Evolutionary conservation across 2,329 filamentous ascomycete genomes (phyloP).

Genomic region (Tetracladium maxilliforme): DNA sequence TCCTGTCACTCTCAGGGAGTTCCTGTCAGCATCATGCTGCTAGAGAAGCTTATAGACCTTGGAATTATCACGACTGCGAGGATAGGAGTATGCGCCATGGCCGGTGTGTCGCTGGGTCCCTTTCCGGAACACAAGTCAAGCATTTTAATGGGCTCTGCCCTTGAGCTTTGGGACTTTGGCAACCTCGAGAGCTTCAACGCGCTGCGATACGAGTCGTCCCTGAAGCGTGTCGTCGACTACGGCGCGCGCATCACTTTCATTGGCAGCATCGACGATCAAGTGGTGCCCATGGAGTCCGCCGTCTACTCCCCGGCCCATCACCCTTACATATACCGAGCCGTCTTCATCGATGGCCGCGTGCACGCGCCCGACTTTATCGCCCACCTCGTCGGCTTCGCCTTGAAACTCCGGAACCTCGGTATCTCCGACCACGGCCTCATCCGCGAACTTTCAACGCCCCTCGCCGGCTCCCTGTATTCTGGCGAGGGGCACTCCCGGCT

Average conservation of each 20-base stretch:
- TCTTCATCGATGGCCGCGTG: conserved; percentile 85
- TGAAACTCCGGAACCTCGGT: conserved; percentile 88
- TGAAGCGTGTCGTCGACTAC: conserved; percentile 61
- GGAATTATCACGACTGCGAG: conserved; percentile 65
- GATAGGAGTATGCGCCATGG: conserved; percentile 79
- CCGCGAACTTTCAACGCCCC: conserved; percentile 71
- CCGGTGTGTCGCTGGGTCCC: conserved; percentile 84
- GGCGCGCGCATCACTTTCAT: conserved; percentile 77
- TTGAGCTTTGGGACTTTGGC: conserved; percentile 88
- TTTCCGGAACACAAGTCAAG: conserved; percentile 86
- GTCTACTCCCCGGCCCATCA: conserved; percentile 76
- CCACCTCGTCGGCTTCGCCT: conserved; percentile 79
- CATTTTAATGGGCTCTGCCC: conserved; percentile 80
- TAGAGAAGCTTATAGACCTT: conserved; percentile 84
- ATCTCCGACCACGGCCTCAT: conserved; percentile 88
- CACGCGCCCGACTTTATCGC: conserved; percentile 91
- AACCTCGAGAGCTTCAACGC: conserved; percentile 71
- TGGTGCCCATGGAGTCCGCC: conserved; percentile 89
- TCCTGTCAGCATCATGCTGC: conserved; percentile 80
- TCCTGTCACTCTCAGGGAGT: conserved; percentile 94
- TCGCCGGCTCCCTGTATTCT: conserved; percentile 81
- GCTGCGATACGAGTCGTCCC: conserved; percentile 61
- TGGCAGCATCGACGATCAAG: conserved; percentile 91
- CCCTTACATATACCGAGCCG: conserved; percentile 88
- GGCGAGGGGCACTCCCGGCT: conserved; percentile 89